Base-by-base conservation (phyloP, 257 asterid genomes). In the Solanum neorickii region DNA sequence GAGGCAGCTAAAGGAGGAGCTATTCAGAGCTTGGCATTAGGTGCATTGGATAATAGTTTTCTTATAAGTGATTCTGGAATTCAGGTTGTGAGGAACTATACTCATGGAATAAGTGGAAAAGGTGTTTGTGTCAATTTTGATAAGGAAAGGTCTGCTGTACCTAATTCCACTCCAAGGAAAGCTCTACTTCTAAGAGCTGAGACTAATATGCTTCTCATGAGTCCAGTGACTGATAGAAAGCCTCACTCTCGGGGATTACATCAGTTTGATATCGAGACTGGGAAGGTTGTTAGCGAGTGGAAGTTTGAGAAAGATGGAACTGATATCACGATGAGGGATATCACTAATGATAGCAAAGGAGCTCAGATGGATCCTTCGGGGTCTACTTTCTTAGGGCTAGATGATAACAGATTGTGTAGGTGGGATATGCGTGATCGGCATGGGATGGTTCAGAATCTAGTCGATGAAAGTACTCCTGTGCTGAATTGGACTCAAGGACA, bases 401-500 rank as follows among this genome's bases (percentile, higher is more conserved):
- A 96, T 89, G 98, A 96, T 86, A 96, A 94, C 82, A 91, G 99
- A 87, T 27, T 96, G 78, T 97, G 99, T 86, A 92, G 98, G 88
- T 97, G 99, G 99, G 99, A 97, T 93, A 97, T 97, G 99, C 96
- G 99, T 21, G 99, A 97, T 88, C 90, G 98, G 29, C 90, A 89
- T 83, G 99, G 99, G 42, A 92, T 93, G 84, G 99, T 97, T 42
- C 99, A 97, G 92, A 74, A 93, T 74, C 85, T 95, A 12, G 98
- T 90, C 84, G 88, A 92, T 87, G 98, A 93, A 87, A 95, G 90
- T 87, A 93, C 96, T 35, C 99, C 99, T 44, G 98, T 97, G 15
- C 88, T 97, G 96, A 94, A 97, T 80, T 97, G 99, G 99, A 92
- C 98, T 87, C 98, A 94, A 90, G 99, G 99, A 78, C 99, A 97